These are phyloP conservation scores for Eruca vesicaria DNA, from an alignment of 441 rosid genomes.

Conservation along the genomic window DNA sequence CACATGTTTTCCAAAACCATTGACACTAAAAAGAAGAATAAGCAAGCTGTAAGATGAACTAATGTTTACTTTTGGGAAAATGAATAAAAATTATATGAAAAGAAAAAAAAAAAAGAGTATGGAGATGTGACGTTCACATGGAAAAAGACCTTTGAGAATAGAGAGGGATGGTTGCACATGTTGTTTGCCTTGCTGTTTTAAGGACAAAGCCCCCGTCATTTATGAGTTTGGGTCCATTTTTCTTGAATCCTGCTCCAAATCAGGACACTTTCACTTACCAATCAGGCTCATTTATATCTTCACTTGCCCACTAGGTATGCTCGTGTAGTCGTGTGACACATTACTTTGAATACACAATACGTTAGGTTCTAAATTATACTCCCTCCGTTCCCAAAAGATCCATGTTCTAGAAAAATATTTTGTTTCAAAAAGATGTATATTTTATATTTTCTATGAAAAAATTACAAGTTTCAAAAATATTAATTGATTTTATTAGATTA, in stretches of 20 bases:
- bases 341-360: not conserved
- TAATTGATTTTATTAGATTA: no score
- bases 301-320: conserved; percentile 18
- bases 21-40: conserved; percentile 11
- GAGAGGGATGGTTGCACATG: conserved; percentile 38
- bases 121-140: conserved; percentile 33
- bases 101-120: conserved; percentile 6
- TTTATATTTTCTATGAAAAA: no score
- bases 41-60: conserved; percentile 21
- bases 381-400: no score
- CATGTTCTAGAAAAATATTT: no score
- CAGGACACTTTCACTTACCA: conserved; percentile 27
- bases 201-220: conserved; percentile 31
- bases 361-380: conserved; percentile 4
- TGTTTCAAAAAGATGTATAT: no score
- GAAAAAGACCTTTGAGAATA: conserved; percentile 17
- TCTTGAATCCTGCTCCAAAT: conserved; percentile 30
- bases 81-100: not conserved
- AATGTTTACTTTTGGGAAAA: conserved; percentile 3
- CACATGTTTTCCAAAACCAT: not conserved
- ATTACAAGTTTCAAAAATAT: no score
- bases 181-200: conserved; percentile 31
- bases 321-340: conserved; percentile 19
- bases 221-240: conserved; percentile 31
- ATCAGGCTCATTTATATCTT: conserved; percentile 6